These are phyloP conservation scores for Hypoxylon sp. DNA, from an alignment of 2,329 filamentous ascomycete species.

Conservation along the genomic window DNA sequence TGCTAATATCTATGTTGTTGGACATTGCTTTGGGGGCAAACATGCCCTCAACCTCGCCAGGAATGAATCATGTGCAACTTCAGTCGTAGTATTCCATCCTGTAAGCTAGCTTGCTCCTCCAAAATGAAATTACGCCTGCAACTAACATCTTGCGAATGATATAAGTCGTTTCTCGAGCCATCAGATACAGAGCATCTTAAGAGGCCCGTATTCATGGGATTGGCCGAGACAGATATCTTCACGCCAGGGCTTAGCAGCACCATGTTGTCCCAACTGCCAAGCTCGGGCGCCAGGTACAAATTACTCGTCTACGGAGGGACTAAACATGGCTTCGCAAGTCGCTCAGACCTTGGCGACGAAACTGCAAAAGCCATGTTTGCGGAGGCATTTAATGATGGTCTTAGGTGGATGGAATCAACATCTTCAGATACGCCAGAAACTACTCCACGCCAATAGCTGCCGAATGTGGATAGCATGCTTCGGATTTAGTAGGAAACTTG, in stretches of 20 bases:
- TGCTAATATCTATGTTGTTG: constrained; percentile 13
- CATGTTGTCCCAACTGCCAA: constrained; percentile 18
- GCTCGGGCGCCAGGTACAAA: constrained; percentile 18
- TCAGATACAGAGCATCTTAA: constrained; percentile 10
- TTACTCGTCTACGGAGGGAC: constrained; percentile 29
- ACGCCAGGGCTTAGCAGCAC: constrained; percentile 19
- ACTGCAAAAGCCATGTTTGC: constrained; percentile 24
- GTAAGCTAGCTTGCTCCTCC: constrained; percentile 4
- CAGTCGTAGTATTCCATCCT: constrained; percentile 28
- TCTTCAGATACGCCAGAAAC: background rate
- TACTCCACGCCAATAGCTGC: background rate
- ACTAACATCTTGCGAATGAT: background rate
- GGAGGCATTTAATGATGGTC: constrained; percentile 25
- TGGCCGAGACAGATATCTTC: constrained; percentile 31
- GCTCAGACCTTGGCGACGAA: constrained; percentile 26
- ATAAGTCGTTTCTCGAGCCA: constrained; percentile 30
- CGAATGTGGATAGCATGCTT: background rate
- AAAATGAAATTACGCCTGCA: background rate
- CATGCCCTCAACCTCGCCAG: constrained; percentile 29
- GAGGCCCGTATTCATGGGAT: constrained; percentile 25
- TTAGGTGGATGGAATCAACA: constrained; percentile 19
- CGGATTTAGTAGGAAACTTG: background rate
- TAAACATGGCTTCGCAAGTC: constrained; percentile 28
- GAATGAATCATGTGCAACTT: constrained; percentile 12
- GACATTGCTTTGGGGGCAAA: constrained; percentile 30